Percentiles rank a stretch among this genome's conserved stretches.
phyloP scores from a whole-genome alignment of 768 basidiomycete species.

The Suillus cothurnatus region DNA sequence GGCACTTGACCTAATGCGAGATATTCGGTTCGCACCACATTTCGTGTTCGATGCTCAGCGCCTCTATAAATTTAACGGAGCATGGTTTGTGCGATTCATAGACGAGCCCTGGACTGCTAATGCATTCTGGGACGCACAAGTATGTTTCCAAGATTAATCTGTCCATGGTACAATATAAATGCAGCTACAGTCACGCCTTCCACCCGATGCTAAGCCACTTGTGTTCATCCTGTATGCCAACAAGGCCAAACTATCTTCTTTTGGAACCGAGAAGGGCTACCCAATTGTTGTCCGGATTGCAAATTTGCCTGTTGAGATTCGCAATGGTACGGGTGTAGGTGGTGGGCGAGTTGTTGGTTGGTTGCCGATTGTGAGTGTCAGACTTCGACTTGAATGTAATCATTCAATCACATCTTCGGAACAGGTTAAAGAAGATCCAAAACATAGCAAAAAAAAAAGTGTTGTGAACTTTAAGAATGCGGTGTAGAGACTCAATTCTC shows the following conservation, averaged over 20 bases:
- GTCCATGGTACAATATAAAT: not conserved
- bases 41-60: slow-evolving; percentile 23
- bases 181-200: not conserved
- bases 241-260: not conserved
- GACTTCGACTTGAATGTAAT: not conserved
- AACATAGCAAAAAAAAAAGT: not conserved
- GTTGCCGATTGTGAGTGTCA: not conserved
- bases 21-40: not conserved
- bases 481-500: no score
- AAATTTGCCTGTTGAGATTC: not conserved
- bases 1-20: not conserved
- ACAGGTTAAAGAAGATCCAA: not conserved
- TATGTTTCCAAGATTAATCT: slow-evolving; percentile 17
- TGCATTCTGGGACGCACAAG: slow-evolving; percentile 39
- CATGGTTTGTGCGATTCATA: slow-evolving; percentile 28
- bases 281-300: not conserved
- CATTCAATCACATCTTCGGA: not conserved
- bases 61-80: slow-evolving; percentile 30
- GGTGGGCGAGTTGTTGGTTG: not conserved
- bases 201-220: not conserved
- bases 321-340: not conserved
- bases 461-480: not conserved
- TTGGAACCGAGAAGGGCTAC: not conserved
- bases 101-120: slow-evolving; percentile 43
- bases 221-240: not conserved